Percentiles rank a stretch among this genome's conserved stretches.
These are phyloP conservation scores for Zymoseptoria tritici DNA, from an alignment of 2,329 filamentous ascomycete species.

Conservation along the genomic window DNA sequence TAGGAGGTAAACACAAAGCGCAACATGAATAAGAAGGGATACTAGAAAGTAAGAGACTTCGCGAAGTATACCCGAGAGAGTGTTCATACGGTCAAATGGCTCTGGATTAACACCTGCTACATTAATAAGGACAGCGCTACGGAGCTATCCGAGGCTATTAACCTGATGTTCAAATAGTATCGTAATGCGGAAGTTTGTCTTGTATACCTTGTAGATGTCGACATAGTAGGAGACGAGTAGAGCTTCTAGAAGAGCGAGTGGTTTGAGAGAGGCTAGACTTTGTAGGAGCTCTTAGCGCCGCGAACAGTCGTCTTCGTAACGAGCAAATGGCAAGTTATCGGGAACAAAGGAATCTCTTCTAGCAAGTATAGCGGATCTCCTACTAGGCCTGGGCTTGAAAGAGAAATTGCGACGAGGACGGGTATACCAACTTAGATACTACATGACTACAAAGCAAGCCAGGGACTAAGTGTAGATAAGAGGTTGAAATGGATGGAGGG, in stretches of 20 bases:
- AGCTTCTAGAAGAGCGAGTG: conserved; percentile 3
- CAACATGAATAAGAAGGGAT: conserved; percentile 1
- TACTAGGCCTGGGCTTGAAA: background rate
- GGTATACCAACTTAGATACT: background rate
- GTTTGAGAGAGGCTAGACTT: conserved; percentile 9
- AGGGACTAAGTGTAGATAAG: background rate
- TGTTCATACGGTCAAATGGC: background rate
- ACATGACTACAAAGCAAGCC: conserved; percentile 2
- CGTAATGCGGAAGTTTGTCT: conserved; percentile 10
- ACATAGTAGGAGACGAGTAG: background rate
- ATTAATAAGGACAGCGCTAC: conserved; percentile 9
- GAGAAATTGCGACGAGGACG: background rate
- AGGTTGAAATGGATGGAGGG: conserved; percentile 7
- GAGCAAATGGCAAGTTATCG: conserved; percentile 6
- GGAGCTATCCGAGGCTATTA: conserved; percentile 15
- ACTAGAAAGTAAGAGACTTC: conserved; percentile 7
- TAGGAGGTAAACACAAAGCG: background rate
- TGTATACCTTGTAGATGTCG: conserved; percentile 15
- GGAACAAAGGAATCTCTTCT: conserved; percentile 5
- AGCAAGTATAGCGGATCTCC: background rate
- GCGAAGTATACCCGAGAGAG: background rate
- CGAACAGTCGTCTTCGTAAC: conserved; percentile 4
- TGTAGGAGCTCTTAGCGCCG: conserved; percentile 9
- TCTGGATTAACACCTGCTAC: conserved; percentile 13
- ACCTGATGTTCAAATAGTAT: conserved; percentile 18